Base-by-base conservation (phyloP, 495 filamentous ascomycete genomes). In the Aspergillus nidulans region DNA sequence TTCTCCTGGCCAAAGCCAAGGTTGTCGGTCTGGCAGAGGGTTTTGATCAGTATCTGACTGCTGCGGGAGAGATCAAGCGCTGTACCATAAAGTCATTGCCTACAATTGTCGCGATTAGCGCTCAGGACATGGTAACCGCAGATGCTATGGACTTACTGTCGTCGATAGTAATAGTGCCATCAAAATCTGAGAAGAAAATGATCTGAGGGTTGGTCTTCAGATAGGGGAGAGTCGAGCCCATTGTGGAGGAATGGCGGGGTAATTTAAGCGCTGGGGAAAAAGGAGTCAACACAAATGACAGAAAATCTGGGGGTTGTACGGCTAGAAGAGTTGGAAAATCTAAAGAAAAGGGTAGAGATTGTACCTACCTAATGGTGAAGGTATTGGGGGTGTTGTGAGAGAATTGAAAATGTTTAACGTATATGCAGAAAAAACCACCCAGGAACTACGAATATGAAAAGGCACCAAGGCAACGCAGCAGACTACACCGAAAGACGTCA, bases 141-240 rank as follows among this genome's bases (percentile, higher is more conserved):
- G 20, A 21, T 32, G 9, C 6, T 18, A 28, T 26, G 32, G 26
- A 75, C 82, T 68, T 61, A 84, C 85, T 92, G 73, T 96, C 91
- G 60, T 88, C 81, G 53, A 88, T 75, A 26, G 92, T 97, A 63
- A 97, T 94, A 28, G 94, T 97, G 49, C 92, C 92, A 65, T 97
- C 92, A 59, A 97, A 97, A 70, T 97, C 92, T 38, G 92, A 92
- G 77, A 97, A 97, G 78, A 97, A 95, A 71, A 97, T 94, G 76
- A 86, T 85, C 68, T 90, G 87, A 28, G 88, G 87, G 60, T 81
- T 80, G 15, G 82, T 86, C 59, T 77, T 73, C 71, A 91, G 69
- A 51, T 75, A 75, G 4, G 72, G 71, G 18, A 77, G 72, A 38
- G 55, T 64, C n/a, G 74, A 66, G 10, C 63, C 65, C 72, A 77